Percentiles rank a stretch among this genome's conserved stretches.
phyloP scores from a whole-genome alignment of 352 stramenopile genomes.

The Pythium coloratum region DNA sequence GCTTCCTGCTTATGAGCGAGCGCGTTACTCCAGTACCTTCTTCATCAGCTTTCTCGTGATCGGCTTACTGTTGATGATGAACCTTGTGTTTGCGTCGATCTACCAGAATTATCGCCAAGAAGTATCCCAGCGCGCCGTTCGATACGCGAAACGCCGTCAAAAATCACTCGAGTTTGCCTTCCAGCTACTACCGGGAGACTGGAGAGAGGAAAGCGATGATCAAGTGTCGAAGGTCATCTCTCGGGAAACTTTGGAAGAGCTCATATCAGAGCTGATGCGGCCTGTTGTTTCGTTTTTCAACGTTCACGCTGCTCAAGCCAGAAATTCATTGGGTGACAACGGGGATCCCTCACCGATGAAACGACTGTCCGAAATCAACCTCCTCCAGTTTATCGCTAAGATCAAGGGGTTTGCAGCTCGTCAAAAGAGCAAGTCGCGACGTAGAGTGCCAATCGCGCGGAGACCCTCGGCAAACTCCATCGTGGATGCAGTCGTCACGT shows the following conservation, averaged over 20 bases:
- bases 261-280: slow-evolving; percentile 24
- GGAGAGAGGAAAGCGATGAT: not conserved
- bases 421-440: slow-evolving; percentile 25
- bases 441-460: not conserved
- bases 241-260: slow-evolving; percentile 8
- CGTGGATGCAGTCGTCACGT: slow-evolving; percentile 27
- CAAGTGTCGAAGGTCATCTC: slow-evolving; percentile 21
- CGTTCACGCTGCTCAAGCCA: not conserved
- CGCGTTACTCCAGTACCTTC: slow-evolving; percentile 49
- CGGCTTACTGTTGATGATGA: slow-evolving; percentile 78
- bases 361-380: slow-evolving; percentile 17
- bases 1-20: slow-evolving; percentile 62
- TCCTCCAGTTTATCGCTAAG: slow-evolving; percentile 18
- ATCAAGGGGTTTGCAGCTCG: slow-evolving; percentile 25
- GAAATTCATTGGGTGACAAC: not conserved
- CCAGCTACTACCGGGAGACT: slow-evolving; percentile 35
- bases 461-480: slow-evolving; percentile 11
- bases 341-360: not conserved
- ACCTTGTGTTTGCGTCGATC: slow-evolving; percentile 72
- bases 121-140: slow-evolving; percentile 30
- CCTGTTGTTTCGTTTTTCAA: slow-evolving; percentile 25
- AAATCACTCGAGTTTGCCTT: slow-evolving; percentile 57
- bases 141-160: slow-evolving; percentile 36
- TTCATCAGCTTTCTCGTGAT: slow-evolving; percentile 75
- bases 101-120: slow-evolving; percentile 70